Base-by-base conservation (phyloP, 371 early-diverging fungal species). In the Chytridium lagenaria region DNA sequence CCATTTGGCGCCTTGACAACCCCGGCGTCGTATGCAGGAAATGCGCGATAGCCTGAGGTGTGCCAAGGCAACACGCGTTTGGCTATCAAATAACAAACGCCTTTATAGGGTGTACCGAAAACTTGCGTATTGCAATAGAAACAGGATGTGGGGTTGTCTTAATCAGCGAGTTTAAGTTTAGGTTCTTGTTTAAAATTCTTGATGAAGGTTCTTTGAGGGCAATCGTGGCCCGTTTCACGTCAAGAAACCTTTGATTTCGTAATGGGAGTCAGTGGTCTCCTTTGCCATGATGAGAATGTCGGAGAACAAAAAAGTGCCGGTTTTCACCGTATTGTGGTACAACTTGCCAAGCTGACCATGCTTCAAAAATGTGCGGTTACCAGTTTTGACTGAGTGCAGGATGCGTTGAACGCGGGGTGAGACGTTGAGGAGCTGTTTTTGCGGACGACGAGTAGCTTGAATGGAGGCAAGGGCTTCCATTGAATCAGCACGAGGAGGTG, bases 21-120 rank as follows among this genome's bases (percentile, higher is more conserved):
- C 90, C 90, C 0, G 93, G 91, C 30, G 93, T 92, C 50, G 91
- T 88, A 83, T 93, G 90, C 65, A 95, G 72, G 70, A 94, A 94
- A 16, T 89, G 87, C 28, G 94, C 94, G n/a, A 93, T 90, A n/a
- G 85, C 87, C 34, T 89, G 79, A 0, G 93, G 89, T 23, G 88
- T 89, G 15, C 89, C n/a, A 82, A 0, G 87, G 87, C 16, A 95
- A 79, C 15, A 91, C 86, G 22, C 89, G 82, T 70, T 91, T 92
- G 59, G 91, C 89, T 33, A 93, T 82, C 69, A 93, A 84, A 55
- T 89, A 91, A 23, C 84, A 84, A n/a, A 95, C 86, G 92, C 92
- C 23, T 85, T 81, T 0, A 83, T 85, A 7, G 93, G 90, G 75
- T 91, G 89, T 2, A 85, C 82, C 64, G 91, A 88, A 75, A 95